Conservation (phyloP, 768 basidiomycete genomes). For the Asterophora parasitica region DNA sequence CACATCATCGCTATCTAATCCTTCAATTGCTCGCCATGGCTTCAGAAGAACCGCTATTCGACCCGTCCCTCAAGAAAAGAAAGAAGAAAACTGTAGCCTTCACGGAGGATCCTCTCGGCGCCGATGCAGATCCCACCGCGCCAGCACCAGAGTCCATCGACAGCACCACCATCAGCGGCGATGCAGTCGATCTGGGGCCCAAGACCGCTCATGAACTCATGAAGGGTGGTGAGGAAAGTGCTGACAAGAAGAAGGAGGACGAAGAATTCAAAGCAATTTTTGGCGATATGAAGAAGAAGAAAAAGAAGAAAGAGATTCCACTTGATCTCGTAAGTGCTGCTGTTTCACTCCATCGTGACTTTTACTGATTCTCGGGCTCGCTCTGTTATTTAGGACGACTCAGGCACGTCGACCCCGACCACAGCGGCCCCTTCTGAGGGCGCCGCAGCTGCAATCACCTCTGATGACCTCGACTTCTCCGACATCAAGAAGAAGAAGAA, state of each 20-base stretch:
- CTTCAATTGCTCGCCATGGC: constrained; percentile 36
- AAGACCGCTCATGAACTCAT: constrained; percentile 74
- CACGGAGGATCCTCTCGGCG: constrained; percentile 77
- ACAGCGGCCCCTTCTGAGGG: constrained; percentile 35
- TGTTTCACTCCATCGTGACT: neutral
- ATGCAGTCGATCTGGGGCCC: constrained; percentile 72
- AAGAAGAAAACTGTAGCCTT: constrained; percentile 88
- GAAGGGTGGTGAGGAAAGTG: constrained; percentile 40
- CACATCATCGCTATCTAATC: neutral
- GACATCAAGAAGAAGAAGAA: constrained; percentile 98
- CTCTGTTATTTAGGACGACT: constrained; percentile 36
- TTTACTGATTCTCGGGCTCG: neutral
- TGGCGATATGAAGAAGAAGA: constrained; percentile 87
- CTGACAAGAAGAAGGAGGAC: constrained; percentile 54
- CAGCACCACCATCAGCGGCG: constrained; percentile 61
- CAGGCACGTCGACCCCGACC: constrained; percentile 60
- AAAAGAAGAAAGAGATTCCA: constrained; percentile 90
- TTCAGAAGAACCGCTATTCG: constrained; percentile 74
- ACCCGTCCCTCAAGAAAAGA: constrained; percentile 79
- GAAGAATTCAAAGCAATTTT: constrained; percentile 84
- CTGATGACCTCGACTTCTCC: constrained; percentile 88
- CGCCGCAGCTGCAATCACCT: constrained; percentile 42
- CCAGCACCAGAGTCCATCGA: constrained; percentile 75
- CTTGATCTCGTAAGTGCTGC: constrained; percentile 63
- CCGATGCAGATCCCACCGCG: constrained; percentile 77